Percentiles rank a stretch among this genome's conserved stretches.
These are phyloP conservation scores for Pseudonectria foliicola DNA, from an alignment of 2,329 filamentous ascomycete genomes.

Conservation along the genomic window DNA sequence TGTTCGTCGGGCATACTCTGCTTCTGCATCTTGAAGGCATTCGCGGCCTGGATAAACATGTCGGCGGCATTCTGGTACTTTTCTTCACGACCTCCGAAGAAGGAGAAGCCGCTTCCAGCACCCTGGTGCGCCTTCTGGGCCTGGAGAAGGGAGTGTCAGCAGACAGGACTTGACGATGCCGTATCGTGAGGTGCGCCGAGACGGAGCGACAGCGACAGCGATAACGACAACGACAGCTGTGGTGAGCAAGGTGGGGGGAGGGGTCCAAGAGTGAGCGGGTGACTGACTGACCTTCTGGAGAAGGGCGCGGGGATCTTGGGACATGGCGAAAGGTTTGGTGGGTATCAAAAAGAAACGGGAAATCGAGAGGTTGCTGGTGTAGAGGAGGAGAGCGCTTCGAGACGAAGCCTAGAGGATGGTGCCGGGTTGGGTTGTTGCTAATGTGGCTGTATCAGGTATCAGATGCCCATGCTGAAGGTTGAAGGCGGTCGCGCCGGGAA, in stretches of 20 bases:
- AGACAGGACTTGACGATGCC: constrained; percentile 2
- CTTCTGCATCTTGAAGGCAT: constrained; percentile 84
- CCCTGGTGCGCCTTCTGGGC: constrained; percentile 76
- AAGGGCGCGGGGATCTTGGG: constrained; percentile 69
- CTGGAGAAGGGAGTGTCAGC: constrained; percentile 37
- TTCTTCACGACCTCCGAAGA: constrained; percentile 80
- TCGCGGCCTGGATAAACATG: constrained; percentile 79
- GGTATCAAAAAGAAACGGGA: constrained; percentile 6
- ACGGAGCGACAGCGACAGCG: too few relatives aligned
- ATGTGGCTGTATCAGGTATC: constrained; percentile 5
- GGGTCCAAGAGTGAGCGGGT: constrained; percentile 5
- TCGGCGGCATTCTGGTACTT: constrained; percentile 89
- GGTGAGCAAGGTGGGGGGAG: constrained; percentile 14
- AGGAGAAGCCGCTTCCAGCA: constrained; percentile 74
- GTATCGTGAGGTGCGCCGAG: constrained; percentile 2
- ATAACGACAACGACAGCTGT: too few relatives aligned
- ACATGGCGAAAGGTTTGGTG: constrained; percentile 41
- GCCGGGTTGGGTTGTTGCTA: constrained; percentile 7
- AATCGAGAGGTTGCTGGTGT: background rate
- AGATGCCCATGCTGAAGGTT: constrained; percentile 7
- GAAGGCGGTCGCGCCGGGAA: constrained; percentile 9
- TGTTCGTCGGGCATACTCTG: constrained; percentile 71
- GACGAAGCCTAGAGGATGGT: too few relatives aligned
- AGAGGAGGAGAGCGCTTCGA: constrained; percentile 5
- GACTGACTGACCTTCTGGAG: constrained; percentile 59